phyloP scores from a whole-genome alignment of 2,329 filamentous ascomycete genomes.

The Fusarium nurragi region DNA sequence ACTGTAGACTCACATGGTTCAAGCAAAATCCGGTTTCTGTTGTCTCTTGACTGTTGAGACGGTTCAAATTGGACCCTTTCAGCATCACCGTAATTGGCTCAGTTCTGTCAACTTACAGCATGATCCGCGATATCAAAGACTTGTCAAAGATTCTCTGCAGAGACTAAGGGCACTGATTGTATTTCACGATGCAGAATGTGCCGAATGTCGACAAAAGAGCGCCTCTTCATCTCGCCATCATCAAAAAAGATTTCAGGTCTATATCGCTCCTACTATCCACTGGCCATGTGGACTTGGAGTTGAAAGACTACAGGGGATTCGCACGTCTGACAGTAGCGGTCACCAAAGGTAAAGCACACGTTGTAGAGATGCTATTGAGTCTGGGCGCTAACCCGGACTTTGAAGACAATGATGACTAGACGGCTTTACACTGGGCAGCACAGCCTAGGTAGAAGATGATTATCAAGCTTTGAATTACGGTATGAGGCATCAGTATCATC shows the following conservation, averaged over 20 bases:
- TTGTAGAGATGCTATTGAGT: neutral
- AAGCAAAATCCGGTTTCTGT: too few species aligned
- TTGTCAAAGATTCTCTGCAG: neutral
- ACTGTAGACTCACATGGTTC: too few species aligned
- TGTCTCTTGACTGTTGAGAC: neutral
- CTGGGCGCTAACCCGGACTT: neutral
- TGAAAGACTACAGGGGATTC: neutral
- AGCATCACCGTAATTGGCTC: neutral
- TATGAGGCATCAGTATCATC: neutral
- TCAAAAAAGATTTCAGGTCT: neutral
- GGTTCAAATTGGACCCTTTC: neutral
- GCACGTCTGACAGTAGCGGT: neutral
- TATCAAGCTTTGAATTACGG: neutral
- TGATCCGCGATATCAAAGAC: neutral
- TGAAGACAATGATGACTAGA: neutral
- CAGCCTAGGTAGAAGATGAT: neutral
- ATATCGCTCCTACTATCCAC: neutral
- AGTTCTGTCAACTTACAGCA: neutral
- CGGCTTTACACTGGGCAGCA: neutral
- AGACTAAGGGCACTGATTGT: too few species aligned
- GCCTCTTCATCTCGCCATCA: neutral
- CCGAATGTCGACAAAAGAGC: neutral
- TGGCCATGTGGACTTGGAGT: neutral
- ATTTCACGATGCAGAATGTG: neutral
- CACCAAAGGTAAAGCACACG: neutral